Percentiles rank a stretch among this genome's conserved stretches.
phyloP scores from a whole-genome alignment of 257 asterid species.

The Solanum pimpinellifolium region DNA sequence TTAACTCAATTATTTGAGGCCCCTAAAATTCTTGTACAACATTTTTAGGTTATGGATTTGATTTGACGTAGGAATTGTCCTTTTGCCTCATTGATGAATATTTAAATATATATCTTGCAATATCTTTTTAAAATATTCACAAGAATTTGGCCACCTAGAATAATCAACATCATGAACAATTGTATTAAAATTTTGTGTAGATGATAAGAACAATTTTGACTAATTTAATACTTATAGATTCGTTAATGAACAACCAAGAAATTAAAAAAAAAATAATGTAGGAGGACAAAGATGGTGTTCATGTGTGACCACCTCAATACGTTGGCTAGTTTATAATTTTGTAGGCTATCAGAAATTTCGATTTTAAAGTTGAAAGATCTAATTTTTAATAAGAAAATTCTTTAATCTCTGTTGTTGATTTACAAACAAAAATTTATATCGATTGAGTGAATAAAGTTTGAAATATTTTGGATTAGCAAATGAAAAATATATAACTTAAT shows the following conservation, averaged over 20 bases:
- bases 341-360: background rate
- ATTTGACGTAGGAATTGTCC: background rate
- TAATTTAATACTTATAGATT: background rate
- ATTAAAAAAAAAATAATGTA: background rate
- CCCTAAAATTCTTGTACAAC: background rate
- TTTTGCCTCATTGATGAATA: background rate
- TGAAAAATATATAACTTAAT: too few relatives aligned
- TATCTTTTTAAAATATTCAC: background rate
- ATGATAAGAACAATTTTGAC: background rate
- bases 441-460: too few relatives aligned
- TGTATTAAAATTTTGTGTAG: background rate
- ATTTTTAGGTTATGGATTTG: background rate
- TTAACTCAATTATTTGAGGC: background rate
- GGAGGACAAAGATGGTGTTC: background rate
- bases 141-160: background rate
- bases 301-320: background rate
- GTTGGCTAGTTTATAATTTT: background rate
- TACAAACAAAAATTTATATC: background rate
- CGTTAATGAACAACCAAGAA: background rate
- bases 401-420: background rate
- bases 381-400: background rate
- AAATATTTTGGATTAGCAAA: too few relatives aligned
- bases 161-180: background rate
- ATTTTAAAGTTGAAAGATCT: background rate
- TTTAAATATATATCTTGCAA: background rate